Conservation (phyloP, 2,329 filamentous ascomycete species). For the Coniella vitis region DNA sequence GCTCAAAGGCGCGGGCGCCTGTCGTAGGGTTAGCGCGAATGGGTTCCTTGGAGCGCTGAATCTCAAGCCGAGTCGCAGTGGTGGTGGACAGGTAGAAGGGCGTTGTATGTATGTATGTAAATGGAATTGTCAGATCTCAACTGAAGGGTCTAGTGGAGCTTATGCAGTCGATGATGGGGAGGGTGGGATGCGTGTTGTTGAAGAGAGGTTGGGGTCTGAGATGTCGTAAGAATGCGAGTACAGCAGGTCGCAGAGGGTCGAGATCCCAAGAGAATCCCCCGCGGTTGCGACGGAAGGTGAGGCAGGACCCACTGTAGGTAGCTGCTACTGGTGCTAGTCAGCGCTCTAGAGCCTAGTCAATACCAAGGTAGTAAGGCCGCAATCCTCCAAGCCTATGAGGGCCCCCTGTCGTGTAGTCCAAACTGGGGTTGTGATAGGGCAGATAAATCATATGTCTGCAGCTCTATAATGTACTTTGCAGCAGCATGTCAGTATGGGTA, state of each 20-base stretch:
- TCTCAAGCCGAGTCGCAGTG: too few species aligned
- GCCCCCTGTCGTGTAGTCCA: too few species aligned
- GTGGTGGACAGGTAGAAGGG: too few species aligned
- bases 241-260: not conserved
- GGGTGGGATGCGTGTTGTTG: slow-evolving; percentile 6
- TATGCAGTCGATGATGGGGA: not conserved
- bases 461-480: too few species aligned
- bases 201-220: slow-evolving; percentile 2
- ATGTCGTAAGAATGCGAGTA: slow-evolving; percentile 1
- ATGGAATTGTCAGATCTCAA: too few species aligned
- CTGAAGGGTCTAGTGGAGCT: too few species aligned
- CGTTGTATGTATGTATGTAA: too few species aligned
- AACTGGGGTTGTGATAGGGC: too few species aligned
- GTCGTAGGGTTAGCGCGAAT: not conserved
- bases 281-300: slow-evolving; percentile 14
- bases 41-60: not conserved
- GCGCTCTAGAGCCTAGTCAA: not conserved
- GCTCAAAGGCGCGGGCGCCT: not conserved
- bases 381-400: too few species aligned
- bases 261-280: not conserved
- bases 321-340: not conserved
- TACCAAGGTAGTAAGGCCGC: too few species aligned
- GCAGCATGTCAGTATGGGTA: too few species aligned
- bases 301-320: slow-evolving; percentile 5
- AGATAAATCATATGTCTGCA: too few species aligned